These are phyloP conservation scores for Stagonosporopsis chrysanthemi DNA, from an alignment of 2,329 filamentous ascomycete species.

Conservation along the genomic window DNA sequence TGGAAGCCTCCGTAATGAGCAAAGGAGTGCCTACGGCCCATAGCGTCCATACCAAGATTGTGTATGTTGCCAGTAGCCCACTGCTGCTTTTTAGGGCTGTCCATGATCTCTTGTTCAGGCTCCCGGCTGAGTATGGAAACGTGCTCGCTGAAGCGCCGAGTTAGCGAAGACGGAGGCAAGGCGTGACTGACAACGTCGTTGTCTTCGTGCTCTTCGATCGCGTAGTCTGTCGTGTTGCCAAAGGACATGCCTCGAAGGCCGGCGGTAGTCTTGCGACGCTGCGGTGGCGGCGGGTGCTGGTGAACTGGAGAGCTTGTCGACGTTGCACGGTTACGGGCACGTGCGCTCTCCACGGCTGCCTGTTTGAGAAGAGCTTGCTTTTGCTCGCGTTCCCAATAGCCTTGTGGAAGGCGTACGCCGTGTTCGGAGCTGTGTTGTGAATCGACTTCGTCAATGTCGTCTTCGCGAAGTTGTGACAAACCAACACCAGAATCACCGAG, in stretches of 20 bases:
- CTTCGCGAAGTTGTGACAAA: conserved; percentile 46
- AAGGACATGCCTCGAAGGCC: conserved; percentile 67
- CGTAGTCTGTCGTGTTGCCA: conserved; percentile 67
- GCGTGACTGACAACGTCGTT: conserved; percentile 61
- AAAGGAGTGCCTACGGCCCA: conserved; percentile 82
- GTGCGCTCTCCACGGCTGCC: conserved; percentile 47
- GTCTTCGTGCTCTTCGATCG: conserved; percentile 76
- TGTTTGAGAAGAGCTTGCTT: conserved; percentile 47
- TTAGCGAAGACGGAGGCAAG: conserved; percentile 30
- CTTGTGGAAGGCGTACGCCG: conserved; percentile 51
- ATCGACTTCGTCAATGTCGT: conserved; percentile 69
- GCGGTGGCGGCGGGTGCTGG: conserved; percentile 26
- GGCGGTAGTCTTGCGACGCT: conserved; percentile 49
- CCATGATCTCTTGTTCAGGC: conserved; percentile 32
- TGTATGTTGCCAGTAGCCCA: conserved; percentile 40
- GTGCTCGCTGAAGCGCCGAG: conserved; percentile 49
- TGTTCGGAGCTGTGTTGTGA: conserved; percentile 65
- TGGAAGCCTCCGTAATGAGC: conserved; percentile 53
- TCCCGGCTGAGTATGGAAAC: conserved; percentile 33
- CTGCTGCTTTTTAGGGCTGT: conserved; percentile 36
- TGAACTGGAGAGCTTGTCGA: conserved; percentile 39
- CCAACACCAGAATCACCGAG: conserved; percentile 63
- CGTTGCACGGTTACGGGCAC: conserved; percentile 41
- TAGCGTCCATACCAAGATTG: conserved; percentile 45
- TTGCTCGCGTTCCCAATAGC: conserved; percentile 44